Percentiles rank a stretch among this genome's conserved stretches.
Conservation (phyloP, 495 filamentous ascomycete genomes). For the Acidiella bohemica region DNA sequence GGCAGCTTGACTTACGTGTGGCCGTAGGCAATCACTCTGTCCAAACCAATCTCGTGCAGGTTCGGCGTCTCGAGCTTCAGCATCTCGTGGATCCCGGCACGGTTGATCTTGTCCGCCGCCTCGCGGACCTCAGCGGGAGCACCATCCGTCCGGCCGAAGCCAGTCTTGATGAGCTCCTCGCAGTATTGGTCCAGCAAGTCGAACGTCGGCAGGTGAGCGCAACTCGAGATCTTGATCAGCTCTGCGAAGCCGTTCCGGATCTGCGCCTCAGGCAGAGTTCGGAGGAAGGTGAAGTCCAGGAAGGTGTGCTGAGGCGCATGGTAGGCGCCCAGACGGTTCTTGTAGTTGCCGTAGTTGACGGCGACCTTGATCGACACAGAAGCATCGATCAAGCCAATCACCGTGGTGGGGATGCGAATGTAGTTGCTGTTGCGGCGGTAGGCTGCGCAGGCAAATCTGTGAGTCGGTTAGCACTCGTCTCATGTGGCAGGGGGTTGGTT, state of each 20-base stretch:
- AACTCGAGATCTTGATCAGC: constrained; percentile 54
- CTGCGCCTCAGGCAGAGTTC: constrained; percentile 44
- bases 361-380: constrained; percentile 52
- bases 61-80: constrained; percentile 50
- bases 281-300: constrained; percentile 51
- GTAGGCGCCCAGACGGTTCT: constrained; percentile 53
- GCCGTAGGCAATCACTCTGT: constrained; percentile 54
- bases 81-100: constrained; percentile 47
- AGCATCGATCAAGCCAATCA: constrained; percentile 55
- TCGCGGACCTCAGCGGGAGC: constrained; percentile 33
- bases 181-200: constrained; percentile 47
- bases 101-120: constrained; percentile 48
- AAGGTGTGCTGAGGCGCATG: constrained; percentile 53
- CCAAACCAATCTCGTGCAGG: constrained; percentile 48
- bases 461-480: constrained; percentile 8
- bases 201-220: constrained; percentile 45
- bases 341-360: constrained; percentile 52
- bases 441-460: constrained; percentile 41
- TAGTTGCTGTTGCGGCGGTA: constrained; percentile 32
- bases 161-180: constrained; percentile 42
- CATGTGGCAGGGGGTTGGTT: constrained; percentile 9
- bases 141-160: constrained; percentile 42
- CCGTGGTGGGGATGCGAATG: constrained; percentile 46
- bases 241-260: constrained; percentile 54
- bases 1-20: constrained; percentile 43